Evolutionary conservation across 2,329 filamentous ascomycete genomes (phyloP).

Genomic region (Phialophora chinensis): DNA sequence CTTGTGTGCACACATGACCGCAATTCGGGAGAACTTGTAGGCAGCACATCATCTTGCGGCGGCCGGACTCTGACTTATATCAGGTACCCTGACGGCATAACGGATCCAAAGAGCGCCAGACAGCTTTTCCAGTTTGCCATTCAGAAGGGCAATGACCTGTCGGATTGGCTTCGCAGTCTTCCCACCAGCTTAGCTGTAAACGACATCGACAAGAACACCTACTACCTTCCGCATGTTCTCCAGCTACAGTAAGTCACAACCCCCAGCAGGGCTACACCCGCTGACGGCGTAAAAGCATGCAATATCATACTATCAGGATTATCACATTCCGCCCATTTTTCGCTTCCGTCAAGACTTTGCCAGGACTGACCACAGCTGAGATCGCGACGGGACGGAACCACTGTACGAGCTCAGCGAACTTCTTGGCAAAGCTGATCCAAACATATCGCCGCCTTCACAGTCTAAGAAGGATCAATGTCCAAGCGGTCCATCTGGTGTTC

Average conservation of each 20-base stretch:
- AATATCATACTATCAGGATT: conserved; percentile 35
- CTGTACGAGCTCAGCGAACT: conserved; percentile 28
- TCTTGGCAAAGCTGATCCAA: conserved; percentile 29
- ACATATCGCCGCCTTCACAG: conserved; percentile 30
- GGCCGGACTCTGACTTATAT: background rate
- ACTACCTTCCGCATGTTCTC: conserved; percentile 33
- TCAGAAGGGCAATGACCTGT: conserved; percentile 20
- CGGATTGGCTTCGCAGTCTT: conserved; percentile 19
- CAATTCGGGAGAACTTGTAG: conserved; percentile 36
- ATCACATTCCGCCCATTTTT: conserved; percentile 36
- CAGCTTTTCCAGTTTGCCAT: conserved; percentile 29
- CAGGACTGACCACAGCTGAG: conserved; percentile 18
- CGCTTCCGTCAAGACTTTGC: conserved; percentile 27
- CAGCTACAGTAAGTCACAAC: conserved; percentile 27
- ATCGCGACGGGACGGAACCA: conserved; percentile 19
- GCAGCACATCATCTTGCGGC: background rate
- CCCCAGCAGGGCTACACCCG: background rate
- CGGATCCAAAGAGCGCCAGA: conserved; percentile 19
- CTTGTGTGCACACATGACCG: conserved; percentile 36
- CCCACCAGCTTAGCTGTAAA: conserved; percentile 25
- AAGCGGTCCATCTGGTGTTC: conserved; percentile 37
- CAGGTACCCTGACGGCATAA: conserved; percentile 29
- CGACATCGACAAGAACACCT: conserved; percentile 19
- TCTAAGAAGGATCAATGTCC: conserved; percentile 35
- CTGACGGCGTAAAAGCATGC: conserved; percentile 32